Conservation (phyloP, 23 red algal genomes). For the Cyanidiococcus yangmingshanensis region DNA sequence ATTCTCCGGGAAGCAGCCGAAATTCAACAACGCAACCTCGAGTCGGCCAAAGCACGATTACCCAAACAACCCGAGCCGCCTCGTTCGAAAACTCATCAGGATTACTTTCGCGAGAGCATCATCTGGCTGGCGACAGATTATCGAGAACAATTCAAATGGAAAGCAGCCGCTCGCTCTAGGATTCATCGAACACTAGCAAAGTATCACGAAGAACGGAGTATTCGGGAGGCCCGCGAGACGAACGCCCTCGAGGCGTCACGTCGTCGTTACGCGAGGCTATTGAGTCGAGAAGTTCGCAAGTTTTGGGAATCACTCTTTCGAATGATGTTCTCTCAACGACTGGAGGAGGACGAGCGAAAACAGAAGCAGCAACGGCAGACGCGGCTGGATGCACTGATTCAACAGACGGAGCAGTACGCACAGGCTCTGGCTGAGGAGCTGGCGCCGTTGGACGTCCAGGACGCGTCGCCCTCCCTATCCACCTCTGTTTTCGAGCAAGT, state of each 20-base stretch:
- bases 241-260: conserved; percentile 17
- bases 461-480: not conserved
- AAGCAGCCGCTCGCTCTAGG: conserved; percentile 20
- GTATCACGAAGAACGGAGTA: conserved; percentile 31
- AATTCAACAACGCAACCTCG: conserved; percentile 79
- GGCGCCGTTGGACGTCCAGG: not conserved
- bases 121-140: conserved; percentile 82
- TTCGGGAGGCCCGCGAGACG: conserved; percentile 23
- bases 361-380: conserved; percentile 26
- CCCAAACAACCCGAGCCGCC: conserved; percentile 89
- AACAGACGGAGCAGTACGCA: conserved; percentile 39
- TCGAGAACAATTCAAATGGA: conserved; percentile 75
- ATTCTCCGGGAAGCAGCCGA: not conserved
- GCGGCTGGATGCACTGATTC: conserved; percentile 38
- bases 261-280: not conserved
- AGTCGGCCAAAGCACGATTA: conserved; percentile 67
- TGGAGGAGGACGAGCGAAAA: conserved; percentile 23
- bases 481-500: not conserved
- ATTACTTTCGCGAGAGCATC: conserved; percentile 80
- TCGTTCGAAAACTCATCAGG: conserved; percentile 66
- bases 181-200: not conserved
- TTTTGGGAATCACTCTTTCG: conserved; percentile 70
- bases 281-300: conserved; percentile 56
- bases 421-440: conserved; percentile 27
- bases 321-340: conserved; percentile 30